Base-by-base conservation (phyloP, 225 moss, liverwort and hornwort species). In the Pseudisothecium myosuroides region DNA sequence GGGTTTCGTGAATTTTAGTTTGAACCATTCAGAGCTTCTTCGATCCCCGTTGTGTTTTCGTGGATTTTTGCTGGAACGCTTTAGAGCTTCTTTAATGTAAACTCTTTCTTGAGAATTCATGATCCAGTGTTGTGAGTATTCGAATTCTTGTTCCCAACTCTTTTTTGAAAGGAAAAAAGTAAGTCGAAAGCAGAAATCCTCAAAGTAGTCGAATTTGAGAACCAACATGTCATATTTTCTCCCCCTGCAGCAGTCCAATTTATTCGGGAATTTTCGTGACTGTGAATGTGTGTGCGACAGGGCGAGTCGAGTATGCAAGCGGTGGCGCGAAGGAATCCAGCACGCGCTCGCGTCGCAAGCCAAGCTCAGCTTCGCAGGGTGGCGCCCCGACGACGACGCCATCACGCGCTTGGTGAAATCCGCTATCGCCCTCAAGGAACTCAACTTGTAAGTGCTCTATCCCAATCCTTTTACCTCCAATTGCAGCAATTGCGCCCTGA, bases 341-440 rank as follows among this genome's bases (percentile, higher is more conserved):
- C 95, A 94, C 67, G 95, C 95, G 13, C 81, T 95, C 83, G 95
- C 94, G 36, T 96, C 93, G 78, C 92, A 94, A 81, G 91, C 91
- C 84, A 96, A 94, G 93, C 94, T 98, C 65, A 98, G 96, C 88
- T 98, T 98, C 90, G 97, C 96, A 55, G 97, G 97, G 50, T 97
- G 95, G 95, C 95, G 97, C 83, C 95, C 97, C 41, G 96, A 98
- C 75, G 96, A 98, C 83, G 79, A 73, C 61, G 95, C 96, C 60
- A 94, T 98, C 84, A 92, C 94, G 22, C 92, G 94, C 76, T 88
- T 98, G 89, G 98, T 98, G 91, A 93, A 96, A 72, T 94, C 91
- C 78, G 96, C 97, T 79, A 81, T 90, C 80, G 90, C 92, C 83
- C 97, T 98, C 88, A 91, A 93, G 92, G 96, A 98, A 91, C 96